Base-by-base conservation (phyloP, 2,329 filamentous ascomycete genomes). In the Fusarium sp. region DNA sequence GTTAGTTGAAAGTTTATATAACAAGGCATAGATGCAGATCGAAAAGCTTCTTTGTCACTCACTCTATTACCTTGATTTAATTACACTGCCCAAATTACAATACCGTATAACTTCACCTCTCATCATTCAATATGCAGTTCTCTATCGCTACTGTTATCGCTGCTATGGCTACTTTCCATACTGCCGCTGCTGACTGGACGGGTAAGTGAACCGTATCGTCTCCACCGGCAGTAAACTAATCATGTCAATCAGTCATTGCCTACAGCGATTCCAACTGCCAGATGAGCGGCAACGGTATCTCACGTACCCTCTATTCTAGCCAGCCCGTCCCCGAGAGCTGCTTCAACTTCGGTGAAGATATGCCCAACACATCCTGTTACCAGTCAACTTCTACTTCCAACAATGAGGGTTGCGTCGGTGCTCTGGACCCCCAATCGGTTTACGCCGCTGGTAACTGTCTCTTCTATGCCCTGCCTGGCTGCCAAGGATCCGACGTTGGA, bases 1-100 rank as follows among this genome's bases (percentile, higher is more conserved):
- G 34, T 18, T 6, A 7, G 18, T n/a, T 7, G 10, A 18, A n/a
- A 12, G 10, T 12, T 37, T 37, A 12, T 37, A 12, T n/a, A 37
- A 37, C 10, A 1, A 37, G 18, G 34, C 34, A 37, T n/a, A 12
- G 6, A n/a, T 37, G 18, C 11, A 4, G 4, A 12, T 7, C 0
- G 1, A n/a, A 37, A 37, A 2, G 6, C 34, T n/a, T 12, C 34
- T 7, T n/a, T 37, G 24, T 24, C 24, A 24, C 24, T 24, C 24
- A 24, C 1, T n/a, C 3, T n/a, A n/a, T 4, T 12, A 12, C 18
- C n/a, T 37, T 1, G 7, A 7, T 37, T n/a, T 1, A n/a, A n/a
- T 6, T n/a, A 11, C 34, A n/a, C 34, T 18, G 6, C 0, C 9
- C 18, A n/a, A n/a, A 1, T 37, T 5, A 37, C 34, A 37, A 37